Conservation (phyloP, 768 basidiomycete species). For the Hysterangium stoloniferum region DNA sequence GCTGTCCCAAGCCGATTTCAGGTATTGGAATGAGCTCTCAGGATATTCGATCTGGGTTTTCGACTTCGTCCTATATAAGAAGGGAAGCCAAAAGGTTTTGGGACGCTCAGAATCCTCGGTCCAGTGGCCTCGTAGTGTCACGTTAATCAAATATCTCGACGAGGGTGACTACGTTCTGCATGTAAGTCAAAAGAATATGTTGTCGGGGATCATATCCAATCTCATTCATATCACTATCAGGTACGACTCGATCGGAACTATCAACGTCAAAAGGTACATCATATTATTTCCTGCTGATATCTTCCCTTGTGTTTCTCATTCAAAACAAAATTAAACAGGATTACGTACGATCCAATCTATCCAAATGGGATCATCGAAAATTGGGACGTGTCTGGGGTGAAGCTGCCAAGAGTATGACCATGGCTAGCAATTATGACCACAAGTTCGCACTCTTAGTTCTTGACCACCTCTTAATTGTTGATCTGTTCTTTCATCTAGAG, state of each 20-base stretch:
- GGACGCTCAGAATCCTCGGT: constrained; percentile 16
- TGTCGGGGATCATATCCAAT: neutral
- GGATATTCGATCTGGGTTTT: constrained; percentile 38
- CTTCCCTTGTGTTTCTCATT: too few species aligned
- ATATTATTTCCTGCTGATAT: neutral
- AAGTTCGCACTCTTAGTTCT: neutral
- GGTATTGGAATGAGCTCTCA: constrained; percentile 42
- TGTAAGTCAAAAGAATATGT: constrained; percentile 15
- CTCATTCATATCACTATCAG: neutral
- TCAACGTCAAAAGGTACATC: constrained; percentile 6
- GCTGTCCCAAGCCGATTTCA: constrained; percentile 41
- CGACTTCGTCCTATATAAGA: constrained; percentile 44
- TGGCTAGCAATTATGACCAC: constrained; percentile 12
- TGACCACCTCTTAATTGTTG: neutral
- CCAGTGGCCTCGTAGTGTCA: constrained; percentile 20
- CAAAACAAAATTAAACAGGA: too few species aligned
- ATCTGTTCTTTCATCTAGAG: neutral
- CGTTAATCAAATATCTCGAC: constrained; percentile 18
- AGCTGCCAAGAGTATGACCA: constrained; percentile 11
- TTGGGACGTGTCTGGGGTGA: constrained; percentile 1
- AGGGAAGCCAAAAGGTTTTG: constrained; percentile 30
- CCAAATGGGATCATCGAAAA: constrained; percentile 9
- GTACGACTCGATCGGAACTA: constrained; percentile 10
- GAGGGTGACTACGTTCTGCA: constrained; percentile 27
- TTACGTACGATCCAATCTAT: neutral